Evolutionary conservation across 2,329 filamentous ascomycete genomes (phyloP).

Genomic region (Phyllosticta citrichinensis): DNA sequence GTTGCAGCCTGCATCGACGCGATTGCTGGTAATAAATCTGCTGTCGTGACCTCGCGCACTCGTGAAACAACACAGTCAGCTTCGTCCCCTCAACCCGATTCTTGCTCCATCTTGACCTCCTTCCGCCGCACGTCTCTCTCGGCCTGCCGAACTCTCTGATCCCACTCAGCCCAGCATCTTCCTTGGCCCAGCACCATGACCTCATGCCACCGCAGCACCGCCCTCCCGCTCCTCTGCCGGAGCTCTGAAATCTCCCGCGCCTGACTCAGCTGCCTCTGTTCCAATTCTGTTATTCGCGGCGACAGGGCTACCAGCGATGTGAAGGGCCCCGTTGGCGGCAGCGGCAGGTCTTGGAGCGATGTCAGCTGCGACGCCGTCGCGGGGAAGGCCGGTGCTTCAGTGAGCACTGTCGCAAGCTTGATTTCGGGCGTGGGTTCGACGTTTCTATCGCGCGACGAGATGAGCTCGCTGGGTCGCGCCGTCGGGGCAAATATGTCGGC

Average conservation of each 20-base stretch:
- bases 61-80: not conserved
- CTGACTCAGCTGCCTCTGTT: slow-evolving; percentile 52
- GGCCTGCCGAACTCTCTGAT: slow-evolving; percentile 54
- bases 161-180: slow-evolving; percentile 59
- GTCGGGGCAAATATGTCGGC: slow-evolving; percentile 27
- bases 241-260: slow-evolving; percentile 52
- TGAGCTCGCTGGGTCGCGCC: slow-evolving; percentile 3
- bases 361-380: slow-evolving; percentile 34
- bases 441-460: not conserved
- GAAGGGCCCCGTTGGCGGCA: slow-evolving; percentile 34
- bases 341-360: slow-evolving; percentile 33
- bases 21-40: not conserved
- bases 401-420: slow-evolving; percentile 30
- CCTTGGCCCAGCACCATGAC: slow-evolving; percentile 57
- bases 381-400: slow-evolving; percentile 34
- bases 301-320: slow-evolving; percentile 48
- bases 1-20: not conserved
- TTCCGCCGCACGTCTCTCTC: slow-evolving; percentile 56
- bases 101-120: slow-evolving; percentile 47
- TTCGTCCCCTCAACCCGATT: slow-evolving; percentile 29
- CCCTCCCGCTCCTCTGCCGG: slow-evolving; percentile 50
- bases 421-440: slow-evolving; percentile 11
- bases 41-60: not conserved
- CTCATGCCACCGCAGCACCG: slow-evolving; percentile 58
- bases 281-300: slow-evolving; percentile 52